Percentiles rank a stretch among this genome's conserved stretches.
Evolutionary conservation across 805 yeast species (phyloP).

Genomic region (Maudiozyma saulgeensis): DNA sequence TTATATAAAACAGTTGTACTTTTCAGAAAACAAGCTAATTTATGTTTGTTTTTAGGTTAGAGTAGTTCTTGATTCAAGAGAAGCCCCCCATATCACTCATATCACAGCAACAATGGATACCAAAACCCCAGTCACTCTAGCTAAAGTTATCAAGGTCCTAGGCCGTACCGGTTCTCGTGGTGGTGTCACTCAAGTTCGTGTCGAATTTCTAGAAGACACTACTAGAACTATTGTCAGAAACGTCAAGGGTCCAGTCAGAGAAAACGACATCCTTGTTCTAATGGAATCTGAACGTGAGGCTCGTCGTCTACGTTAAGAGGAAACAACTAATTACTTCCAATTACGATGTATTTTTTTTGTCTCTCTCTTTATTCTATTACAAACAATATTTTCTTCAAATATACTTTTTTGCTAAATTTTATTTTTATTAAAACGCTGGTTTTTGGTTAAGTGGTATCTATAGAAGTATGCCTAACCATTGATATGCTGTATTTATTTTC

Average conservation of each 20-base stretch:
- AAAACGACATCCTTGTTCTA: slow-evolving; percentile 95
- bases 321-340: not conserved
- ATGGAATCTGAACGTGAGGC: slow-evolving; percentile 99
- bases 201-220: slow-evolving; percentile 90
- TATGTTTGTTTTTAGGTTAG: too few relatives aligned
- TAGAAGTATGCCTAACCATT: too few relatives aligned
- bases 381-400: too few relatives aligned
- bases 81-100: too few relatives aligned
- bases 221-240: slow-evolving; percentile 94
- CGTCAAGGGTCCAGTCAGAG: slow-evolving; percentile 97
- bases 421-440: too few relatives aligned
- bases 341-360: not conserved
- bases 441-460: too few relatives aligned
- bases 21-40: too few relatives aligned
- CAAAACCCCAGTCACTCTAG: slow-evolving; percentile 94
- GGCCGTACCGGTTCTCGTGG: slow-evolving; percentile 99
- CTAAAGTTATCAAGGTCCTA: slow-evolving; percentile 98
- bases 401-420: too few relatives aligned
- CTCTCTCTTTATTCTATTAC: not conserved
- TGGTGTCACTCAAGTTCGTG: slow-evolving; percentile 98
- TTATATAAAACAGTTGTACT: too few relatives aligned
- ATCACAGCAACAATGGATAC: slow-evolving; percentile 26
- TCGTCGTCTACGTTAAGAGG: slow-evolving; percentile 72
- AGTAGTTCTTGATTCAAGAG: too few relatives aligned
- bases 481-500: too few relatives aligned